Evolutionary conservation across 805 yeast species (phyloP).

Genomic region (Candida michaelii): DNA sequence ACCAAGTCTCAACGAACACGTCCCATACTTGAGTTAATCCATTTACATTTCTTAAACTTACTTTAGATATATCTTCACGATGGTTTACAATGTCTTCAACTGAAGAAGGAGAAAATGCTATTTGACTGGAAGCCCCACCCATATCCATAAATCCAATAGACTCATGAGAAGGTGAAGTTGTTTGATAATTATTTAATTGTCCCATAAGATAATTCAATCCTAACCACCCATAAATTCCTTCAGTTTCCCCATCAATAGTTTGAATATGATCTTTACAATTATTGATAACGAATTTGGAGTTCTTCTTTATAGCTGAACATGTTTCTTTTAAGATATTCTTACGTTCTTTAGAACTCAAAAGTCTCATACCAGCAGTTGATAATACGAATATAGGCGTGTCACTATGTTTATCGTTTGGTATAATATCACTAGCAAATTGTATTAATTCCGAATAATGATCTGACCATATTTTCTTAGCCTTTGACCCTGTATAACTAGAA

Average conservation of each 20-base stretch:
- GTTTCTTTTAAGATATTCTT: slow-evolving; percentile 54
- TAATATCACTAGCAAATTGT: slow-evolving; percentile 63
- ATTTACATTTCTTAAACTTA: slow-evolving; percentile 63
- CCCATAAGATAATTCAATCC: slow-evolving; percentile 83
- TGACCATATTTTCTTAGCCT: slow-evolving; percentile 61
- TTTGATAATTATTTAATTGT: slow-evolving; percentile 51
- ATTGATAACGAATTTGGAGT: slow-evolving; percentile 56
- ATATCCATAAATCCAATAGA: slow-evolving; percentile 95
- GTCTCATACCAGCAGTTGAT: slow-evolving; percentile 97
- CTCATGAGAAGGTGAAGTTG: slow-evolving; percentile 36
- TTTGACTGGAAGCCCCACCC: slow-evolving; percentile 99
- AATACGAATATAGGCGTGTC: slow-evolving; percentile 86
- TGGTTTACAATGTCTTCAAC: slow-evolving; percentile 47
- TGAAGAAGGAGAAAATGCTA: slow-evolving; percentile 84
- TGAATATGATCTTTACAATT: slow-evolving; percentile 72
- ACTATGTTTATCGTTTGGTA: slow-evolving; percentile 59
- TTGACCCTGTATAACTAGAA: slow-evolving; percentile 55
- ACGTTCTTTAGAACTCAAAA: slow-evolving; percentile 58
- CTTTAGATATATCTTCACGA: slow-evolving; percentile 36
- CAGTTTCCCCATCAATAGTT: slow-evolving; percentile 91
- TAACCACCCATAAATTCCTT: slow-evolving; percentile 95
- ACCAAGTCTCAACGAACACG: slow-evolving; percentile 93
- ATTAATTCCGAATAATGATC: slow-evolving; percentile 68
- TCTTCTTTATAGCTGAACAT: slow-evolving; percentile 54
- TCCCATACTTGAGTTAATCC: slow-evolving; percentile 78